Conservation (phyloP, 2,329 filamentous ascomycete genomes). For the Phialophora expanda region DNA sequence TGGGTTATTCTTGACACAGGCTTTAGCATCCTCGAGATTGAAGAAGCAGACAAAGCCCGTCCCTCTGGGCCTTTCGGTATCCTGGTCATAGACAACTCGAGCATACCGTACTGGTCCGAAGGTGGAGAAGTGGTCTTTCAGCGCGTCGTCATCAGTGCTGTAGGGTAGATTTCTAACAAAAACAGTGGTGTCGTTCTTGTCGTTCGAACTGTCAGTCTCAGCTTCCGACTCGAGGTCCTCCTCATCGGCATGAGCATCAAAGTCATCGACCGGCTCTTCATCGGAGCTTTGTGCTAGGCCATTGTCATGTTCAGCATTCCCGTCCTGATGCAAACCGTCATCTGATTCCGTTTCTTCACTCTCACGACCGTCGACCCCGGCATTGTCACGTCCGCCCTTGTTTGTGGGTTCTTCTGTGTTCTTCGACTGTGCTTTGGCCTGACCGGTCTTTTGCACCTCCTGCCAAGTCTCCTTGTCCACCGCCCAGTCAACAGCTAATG, state of each 20-base stretch:
- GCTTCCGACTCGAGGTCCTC: conserved; percentile 52
- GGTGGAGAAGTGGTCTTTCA: conserved; percentile 83
- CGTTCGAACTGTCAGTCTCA: conserved; percentile 45
- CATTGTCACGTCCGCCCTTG: background rate
- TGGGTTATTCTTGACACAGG: conserved; percentile 78
- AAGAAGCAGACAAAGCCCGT: conserved; percentile 96
- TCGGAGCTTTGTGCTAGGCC: conserved; percentile 46
- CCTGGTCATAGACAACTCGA: conserved; percentile 83
- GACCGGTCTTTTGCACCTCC: conserved; percentile 57
- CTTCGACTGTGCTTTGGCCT: conserved; percentile 43
- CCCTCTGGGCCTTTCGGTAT: conserved; percentile 83
- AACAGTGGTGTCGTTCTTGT: conserved; percentile 64
- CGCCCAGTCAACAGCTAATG: conserved; percentile 93
- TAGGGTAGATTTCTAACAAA: conserved; percentile 97
- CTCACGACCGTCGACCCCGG: background rate
- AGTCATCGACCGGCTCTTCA: conserved; percentile 51
- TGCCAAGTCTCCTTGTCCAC: conserved; percentile 90
- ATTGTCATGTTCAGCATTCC: background rate
- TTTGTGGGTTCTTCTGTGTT: conserved; percentile 42
- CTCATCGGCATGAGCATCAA: conserved; percentile 48
- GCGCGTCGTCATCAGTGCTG: conserved; percentile 77
- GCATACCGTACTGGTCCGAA: conserved; percentile 92
- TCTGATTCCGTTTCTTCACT: background rate
- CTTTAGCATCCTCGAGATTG: conserved; percentile 72
- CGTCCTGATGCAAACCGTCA: conserved; percentile 57